Percentiles rank a stretch among this genome's conserved stretches.
Conservation (phyloP, 2,329 filamentous ascomycete species). For the Aspergillus unguis region DNA sequence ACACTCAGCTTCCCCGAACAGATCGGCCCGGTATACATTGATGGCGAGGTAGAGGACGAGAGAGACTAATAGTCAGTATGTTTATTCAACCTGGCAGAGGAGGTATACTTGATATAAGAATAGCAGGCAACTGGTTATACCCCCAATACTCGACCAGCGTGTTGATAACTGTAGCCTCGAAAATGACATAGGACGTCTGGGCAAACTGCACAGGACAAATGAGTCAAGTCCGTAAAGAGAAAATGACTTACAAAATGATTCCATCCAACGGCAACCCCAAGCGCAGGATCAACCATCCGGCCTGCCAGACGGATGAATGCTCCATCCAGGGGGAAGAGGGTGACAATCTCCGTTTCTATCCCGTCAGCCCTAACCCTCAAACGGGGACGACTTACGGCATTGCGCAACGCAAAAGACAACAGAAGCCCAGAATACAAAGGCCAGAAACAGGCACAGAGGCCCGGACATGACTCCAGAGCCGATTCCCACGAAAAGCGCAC, state of each 20-base stretch:
- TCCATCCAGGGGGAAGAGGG: neutral
- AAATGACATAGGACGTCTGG: conserved; percentile 6
- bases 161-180: conserved; percentile 4
- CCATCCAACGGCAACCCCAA: conserved; percentile 2
- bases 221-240: neutral
- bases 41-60: conserved; percentile 1
- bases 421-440: conserved; percentile 4
- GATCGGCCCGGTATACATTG: conserved; percentile 2
- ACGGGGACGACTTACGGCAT: neutral
- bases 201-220: neutral
- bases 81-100: neutral
- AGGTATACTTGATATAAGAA: conserved; percentile 1
- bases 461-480: conserved; percentile 6
- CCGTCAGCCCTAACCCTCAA: too few relatives aligned
- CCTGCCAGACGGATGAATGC: conserved; percentile 4
- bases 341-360: conserved; percentile 5
- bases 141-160: conserved; percentile 4
- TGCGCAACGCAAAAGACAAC: conserved; percentile 3
- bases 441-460: neutral
- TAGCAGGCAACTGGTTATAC: conserved; percentile 4
- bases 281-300: conserved; percentile 5
- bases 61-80: neutral
- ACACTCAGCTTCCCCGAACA: conserved; percentile 5
- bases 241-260: conserved; percentile 3
- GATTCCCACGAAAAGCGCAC: conserved; percentile 3